A percentile compares a stretch with the other conserved stretches of the same genome.
phyloP scores from a whole-genome alignment of 225 moss, liverwort and hornwort genomes.

The Bryum argenteum region DNA sequence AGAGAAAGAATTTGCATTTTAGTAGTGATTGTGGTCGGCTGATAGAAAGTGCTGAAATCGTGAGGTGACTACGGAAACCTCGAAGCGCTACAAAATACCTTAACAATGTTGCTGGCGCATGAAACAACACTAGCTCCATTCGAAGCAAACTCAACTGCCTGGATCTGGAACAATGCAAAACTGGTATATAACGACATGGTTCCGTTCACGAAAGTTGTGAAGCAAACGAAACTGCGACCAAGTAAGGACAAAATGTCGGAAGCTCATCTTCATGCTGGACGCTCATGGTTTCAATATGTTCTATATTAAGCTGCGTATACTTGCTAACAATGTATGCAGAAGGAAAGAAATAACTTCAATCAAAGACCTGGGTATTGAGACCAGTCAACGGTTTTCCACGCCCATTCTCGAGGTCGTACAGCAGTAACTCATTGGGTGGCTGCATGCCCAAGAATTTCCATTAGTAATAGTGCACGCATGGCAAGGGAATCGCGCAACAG shows the following conservation, averaged over 20 bases:
- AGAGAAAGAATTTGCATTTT: conserved; percentile 18
- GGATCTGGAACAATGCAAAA: conserved; percentile 59
- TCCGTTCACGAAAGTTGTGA: conserved; percentile 10
- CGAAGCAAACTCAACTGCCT: conserved; percentile 89
- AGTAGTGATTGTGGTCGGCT: conserved; percentile 1
- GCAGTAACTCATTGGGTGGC: conserved; percentile 90
- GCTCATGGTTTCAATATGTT: conserved; percentile 13
- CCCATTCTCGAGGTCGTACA: conserved; percentile 82
- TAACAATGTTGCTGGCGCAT: conserved; percentile 82
- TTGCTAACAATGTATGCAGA: conserved; percentile 15
- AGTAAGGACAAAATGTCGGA: background rate
- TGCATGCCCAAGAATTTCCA: conserved; percentile 33
- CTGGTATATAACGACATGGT: background rate
- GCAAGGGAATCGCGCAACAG: background rate
- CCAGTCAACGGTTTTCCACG: conserved; percentile 81
- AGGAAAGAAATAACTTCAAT: background rate
- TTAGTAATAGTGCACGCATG: background rate
- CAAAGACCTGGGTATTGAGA: conserved; percentile 76
- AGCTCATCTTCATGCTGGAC: background rate
- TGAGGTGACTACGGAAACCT: background rate
- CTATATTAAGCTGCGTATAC: background rate
- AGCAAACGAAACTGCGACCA: conserved; percentile 9
- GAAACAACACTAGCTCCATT: conserved; percentile 79
- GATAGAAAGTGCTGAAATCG: background rate
- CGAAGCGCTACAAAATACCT: conserved; percentile 43